A percentile compares a stretch with the other conserved stretches of the same genome.
These are phyloP conservation scores for Corymbia calophylla DNA, from an alignment of 441 rosid species.

Conservation along the genomic window DNA sequence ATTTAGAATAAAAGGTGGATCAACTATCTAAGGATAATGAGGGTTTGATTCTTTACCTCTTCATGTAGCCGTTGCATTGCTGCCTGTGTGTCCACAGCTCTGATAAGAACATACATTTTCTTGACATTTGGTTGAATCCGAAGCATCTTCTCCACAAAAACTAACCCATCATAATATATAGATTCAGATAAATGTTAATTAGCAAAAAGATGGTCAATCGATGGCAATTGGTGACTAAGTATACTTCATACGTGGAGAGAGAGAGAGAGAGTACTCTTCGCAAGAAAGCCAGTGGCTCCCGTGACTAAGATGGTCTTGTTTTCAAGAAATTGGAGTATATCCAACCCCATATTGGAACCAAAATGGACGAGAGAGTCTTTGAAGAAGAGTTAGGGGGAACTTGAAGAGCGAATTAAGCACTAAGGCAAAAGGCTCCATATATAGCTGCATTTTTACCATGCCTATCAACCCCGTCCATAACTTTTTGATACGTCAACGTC, in stretches of 20 bases:
- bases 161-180: background rate
- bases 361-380: no score
- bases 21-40: background rate
- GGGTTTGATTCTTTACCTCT: background rate
- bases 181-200: background rate
- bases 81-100: background rate
- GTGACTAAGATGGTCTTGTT: background rate
- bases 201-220: background rate
- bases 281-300: no score
- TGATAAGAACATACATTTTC: background rate
- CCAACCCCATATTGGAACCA: no score
- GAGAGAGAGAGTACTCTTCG: no score
- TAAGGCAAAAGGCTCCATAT: no score
- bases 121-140: background rate
- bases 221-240: no score
- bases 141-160: background rate
- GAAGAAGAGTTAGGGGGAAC: no score
- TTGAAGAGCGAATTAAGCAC: no score
- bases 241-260: no score
- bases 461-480: background rate
- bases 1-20: background rate
- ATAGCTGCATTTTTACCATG: no score
- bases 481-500: no score
- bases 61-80: background rate
- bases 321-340: no score